These are phyloP conservation scores for Mallotus nudiflorus DNA, from an alignment of 345 rosid genomes.

Conservation along the genomic window DNA sequence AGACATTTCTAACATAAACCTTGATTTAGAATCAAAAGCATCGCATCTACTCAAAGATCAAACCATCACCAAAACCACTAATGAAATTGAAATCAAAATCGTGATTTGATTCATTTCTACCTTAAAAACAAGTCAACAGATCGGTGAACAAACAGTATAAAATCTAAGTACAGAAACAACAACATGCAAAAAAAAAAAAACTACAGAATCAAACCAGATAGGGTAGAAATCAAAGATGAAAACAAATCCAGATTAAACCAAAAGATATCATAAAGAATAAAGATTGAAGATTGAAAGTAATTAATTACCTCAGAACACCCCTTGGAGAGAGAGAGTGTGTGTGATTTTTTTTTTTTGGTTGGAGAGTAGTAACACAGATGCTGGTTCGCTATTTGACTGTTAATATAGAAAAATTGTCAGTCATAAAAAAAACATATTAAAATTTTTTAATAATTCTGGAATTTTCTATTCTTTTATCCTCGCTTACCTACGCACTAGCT, in stretches of 20 bases:
- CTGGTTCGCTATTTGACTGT: too few relatives aligned
- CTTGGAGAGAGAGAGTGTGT: background rate
- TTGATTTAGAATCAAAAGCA: too few relatives aligned
- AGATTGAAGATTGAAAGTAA: background rate
- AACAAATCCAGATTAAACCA: background rate
- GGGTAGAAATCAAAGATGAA: background rate
- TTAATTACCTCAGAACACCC: slow-evolving; percentile 29
- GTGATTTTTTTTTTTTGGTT: too few relatives aligned
- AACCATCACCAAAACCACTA: too few relatives aligned
- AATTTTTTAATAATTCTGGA: too few relatives aligned
- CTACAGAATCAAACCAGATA: background rate
- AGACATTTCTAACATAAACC: too few relatives aligned
- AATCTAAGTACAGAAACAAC: background rate
- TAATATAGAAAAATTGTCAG: background rate
- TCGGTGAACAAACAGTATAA: background rate
- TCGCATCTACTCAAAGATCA: too few relatives aligned
- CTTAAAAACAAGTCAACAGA: background rate
- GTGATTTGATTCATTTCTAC: too few relatives aligned
- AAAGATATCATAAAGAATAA: background rate
- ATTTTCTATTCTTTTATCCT: background rate
- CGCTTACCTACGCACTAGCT: too few relatives aligned
- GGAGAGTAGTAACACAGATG: background rate
- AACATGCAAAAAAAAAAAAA: background rate
- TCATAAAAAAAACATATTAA: too few relatives aligned
- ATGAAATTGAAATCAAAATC: too few relatives aligned